A percentile compares a stretch with the other conserved stretches of the same genome.
These are phyloP conservation scores for Eragrostis nindensis DNA, from an alignment of 176 grass and related monocot species.

Conservation along the genomic window DNA sequence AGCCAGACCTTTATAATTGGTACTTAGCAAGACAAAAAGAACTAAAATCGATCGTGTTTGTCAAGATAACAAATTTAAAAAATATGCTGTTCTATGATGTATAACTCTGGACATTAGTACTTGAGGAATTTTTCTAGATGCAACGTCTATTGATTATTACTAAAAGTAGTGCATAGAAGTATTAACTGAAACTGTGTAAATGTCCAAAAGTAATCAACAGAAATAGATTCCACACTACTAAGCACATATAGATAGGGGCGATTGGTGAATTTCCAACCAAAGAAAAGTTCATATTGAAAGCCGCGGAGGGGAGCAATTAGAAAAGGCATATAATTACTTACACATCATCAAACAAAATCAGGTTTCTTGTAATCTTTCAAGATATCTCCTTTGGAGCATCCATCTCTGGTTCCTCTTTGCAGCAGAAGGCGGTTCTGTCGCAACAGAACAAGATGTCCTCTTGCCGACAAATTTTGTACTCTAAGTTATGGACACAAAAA, in stretches of 20 bases:
- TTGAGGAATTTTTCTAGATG: not conserved
- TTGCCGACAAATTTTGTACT: constrained; percentile 56
- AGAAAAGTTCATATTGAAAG: not conserved
- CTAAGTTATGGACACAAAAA: constrained; percentile 47
- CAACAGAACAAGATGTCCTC: constrained; percentile 77
- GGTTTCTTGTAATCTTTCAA: constrained; percentile 95
- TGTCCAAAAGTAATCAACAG: not conserved
- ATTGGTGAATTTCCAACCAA: constrained; percentile 10
- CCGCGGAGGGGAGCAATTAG: not conserved
- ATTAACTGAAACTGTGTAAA: not conserved
- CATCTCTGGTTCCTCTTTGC: constrained; percentile 75
- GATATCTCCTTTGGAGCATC: constrained; percentile 83
- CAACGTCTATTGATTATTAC: not conserved
- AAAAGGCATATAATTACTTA: constrained; percentile 56
- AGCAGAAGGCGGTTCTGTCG: constrained; percentile 67
- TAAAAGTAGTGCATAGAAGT: not conserved
- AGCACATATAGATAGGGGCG: not conserved
- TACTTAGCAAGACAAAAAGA: not conserved
- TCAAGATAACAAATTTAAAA: not conserved
- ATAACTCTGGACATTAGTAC: not conserved
- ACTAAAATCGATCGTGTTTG: not conserved
- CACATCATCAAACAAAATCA: constrained; percentile 87
- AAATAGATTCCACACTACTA: constrained; percentile 9
- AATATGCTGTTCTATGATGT: constrained; percentile 6
- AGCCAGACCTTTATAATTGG: not conserved